Conservation (phyloP, 495 filamentous ascomycete species). For the Friedmanniomyces simplex region DNA sequence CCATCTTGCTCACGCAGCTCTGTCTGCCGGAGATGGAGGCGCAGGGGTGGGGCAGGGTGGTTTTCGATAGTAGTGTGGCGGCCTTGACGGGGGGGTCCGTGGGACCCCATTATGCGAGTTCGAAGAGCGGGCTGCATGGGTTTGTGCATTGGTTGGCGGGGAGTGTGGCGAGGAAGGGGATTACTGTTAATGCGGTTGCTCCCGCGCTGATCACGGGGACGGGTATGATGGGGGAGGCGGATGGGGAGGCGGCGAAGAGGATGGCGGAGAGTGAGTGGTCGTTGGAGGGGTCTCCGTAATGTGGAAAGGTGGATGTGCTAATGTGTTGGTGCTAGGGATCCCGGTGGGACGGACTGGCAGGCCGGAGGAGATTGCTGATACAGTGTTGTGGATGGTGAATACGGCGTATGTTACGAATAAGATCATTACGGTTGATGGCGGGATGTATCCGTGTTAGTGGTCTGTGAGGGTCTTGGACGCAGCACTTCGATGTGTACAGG, state of each 20-base stretch:
- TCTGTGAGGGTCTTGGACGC: too few species aligned
- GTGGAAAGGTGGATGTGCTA: neutral
- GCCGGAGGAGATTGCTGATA: conserved; percentile 29
- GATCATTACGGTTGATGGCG: conserved; percentile 29
- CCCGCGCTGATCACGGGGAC: conserved; percentile 29
- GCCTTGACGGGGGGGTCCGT: conserved; percentile 30
- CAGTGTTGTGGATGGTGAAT: conserved; percentile 30
- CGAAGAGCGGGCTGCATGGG: conserved; percentile 26
- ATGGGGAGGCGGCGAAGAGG: conserved; percentile 14
- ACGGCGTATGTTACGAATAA: conserved; percentile 29
- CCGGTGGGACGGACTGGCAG: conserved; percentile 26
- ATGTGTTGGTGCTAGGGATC: conserved; percentile 17
- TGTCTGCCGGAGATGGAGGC: conserved; percentile 28
- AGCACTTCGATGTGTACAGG: neutral
- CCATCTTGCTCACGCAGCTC: conserved; percentile 28
- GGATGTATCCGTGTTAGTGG: conserved; percentile 23
- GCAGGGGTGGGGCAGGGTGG: conserved; percentile 25
- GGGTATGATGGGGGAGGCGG: conserved; percentile 23
- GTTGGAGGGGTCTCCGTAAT: neutral
- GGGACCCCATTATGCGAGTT: conserved; percentile 33
- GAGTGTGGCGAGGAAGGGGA: conserved; percentile 25
- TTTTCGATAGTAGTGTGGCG: conserved; percentile 26
- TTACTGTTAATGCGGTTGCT: conserved; percentile 32
- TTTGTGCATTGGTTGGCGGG: conserved; percentile 29
- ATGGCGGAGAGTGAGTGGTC: conserved; percentile 22